Evolutionary conservation across 2,329 filamentous ascomycete genomes (phyloP).

Genomic region (Graphiopsis chlorocephala): DNA sequence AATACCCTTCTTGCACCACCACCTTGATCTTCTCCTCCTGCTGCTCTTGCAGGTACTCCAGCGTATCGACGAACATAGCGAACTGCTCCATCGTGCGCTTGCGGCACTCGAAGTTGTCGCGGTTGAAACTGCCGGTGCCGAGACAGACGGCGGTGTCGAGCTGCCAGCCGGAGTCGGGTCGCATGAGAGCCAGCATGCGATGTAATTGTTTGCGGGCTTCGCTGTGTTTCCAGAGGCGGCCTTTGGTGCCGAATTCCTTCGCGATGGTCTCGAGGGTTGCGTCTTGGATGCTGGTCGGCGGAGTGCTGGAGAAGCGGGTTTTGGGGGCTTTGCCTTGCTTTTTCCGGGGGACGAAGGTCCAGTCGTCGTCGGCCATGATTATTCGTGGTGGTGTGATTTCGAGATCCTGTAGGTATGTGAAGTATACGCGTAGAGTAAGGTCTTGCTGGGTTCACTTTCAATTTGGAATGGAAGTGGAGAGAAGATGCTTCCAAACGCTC

Average conservation of each 20-base stretch:
- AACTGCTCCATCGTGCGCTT: slow-evolving; percentile 33
- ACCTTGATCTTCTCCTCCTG: slow-evolving; percentile 16
- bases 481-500: neutral
- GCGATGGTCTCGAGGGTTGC: slow-evolving; percentile 21
- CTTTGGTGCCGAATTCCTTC: slow-evolving; percentile 23
- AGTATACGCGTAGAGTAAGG: neutral
- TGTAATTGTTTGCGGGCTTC: slow-evolving; percentile 22
- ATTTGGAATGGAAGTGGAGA: neutral
- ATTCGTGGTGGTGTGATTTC: too few species aligned
- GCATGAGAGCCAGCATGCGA: slow-evolving; percentile 21
- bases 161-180: slow-evolving; percentile 24
- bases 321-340: slow-evolving; percentile 1
- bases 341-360: slow-evolving; percentile 12
- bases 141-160: slow-evolving; percentile 32
- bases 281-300: slow-evolving; percentile 11
- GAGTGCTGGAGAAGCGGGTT: neutral
- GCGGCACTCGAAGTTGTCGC: slow-evolving; percentile 30
- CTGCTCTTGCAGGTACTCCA: slow-evolving; percentile 18
- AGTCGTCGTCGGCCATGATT: slow-evolving; percentile 11
- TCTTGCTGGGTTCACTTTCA: neutral
- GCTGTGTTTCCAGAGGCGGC: slow-evolving; percentile 24
- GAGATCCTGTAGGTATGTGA: neutral
- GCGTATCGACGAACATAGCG: slow-evolving; percentile 31
- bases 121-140: slow-evolving; percentile 31
- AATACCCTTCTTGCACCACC: slow-evolving; percentile 32